Evolutionary conservation across 257 asterid species (phyloP), one percentile per base, ranked within the genome.

Genomic region (Cruciata laevipes): DNA sequence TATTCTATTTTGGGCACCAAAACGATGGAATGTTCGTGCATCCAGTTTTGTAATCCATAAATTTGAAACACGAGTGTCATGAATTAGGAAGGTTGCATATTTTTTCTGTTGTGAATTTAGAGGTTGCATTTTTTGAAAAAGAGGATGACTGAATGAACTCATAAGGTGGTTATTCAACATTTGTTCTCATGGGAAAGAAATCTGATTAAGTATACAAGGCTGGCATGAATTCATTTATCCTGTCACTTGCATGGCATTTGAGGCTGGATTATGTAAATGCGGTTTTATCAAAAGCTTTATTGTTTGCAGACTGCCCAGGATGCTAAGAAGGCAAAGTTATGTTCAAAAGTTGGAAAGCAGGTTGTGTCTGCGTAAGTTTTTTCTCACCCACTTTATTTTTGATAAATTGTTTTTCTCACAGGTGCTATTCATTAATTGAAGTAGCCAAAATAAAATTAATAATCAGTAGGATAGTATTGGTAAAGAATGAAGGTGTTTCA

Each of bases 311-410:
- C 90, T 49, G 82, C 96, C 52, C 88, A 85, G 71, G 81, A 89
- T 81, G 89, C 87, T 67, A 92, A 87, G 89, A 87, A 92, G 83
- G 60, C 83, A 68, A 92, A 92, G 84, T 71, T 89, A 65, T 87
- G 76, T 44, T 81, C 89, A 24, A 88, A 89, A 81, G 82, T 89
- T 1, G 97, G 98, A 78, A 92, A 92, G 83, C 93, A 89, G 82
- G 92, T 92, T 67, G 93, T 92, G 37, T 86, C 98, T 40, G 98
- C 86, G 95, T 89, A 87, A 86, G 98, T 89, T 65, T 68, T 72
- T 53, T 31, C 66, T 68, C 23, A 47, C 4, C 62, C 27, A 70
- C 63, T 65, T 65, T 68, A 35, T 23, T 3, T 35, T 16, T 11
- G 33, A 55, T 30, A 8, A n/a, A 32, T 4, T 31, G 0, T 20